These are phyloP conservation scores for Spathaspora girioi DNA, from an alignment of 805 yeast genomes.

Conservation along the genomic window DNA sequence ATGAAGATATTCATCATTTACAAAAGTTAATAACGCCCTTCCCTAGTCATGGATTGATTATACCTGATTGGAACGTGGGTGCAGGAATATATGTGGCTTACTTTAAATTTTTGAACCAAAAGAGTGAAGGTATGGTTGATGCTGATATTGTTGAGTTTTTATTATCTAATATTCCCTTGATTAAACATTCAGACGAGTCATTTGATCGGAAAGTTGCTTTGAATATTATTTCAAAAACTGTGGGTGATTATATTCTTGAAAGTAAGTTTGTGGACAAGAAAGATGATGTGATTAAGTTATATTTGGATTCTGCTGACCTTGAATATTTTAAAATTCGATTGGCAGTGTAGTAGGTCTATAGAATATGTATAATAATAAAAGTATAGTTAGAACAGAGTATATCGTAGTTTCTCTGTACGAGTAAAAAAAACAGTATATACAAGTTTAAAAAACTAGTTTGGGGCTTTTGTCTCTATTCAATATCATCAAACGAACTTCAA, in stretches of 20 bases:
- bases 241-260: conserved; percentile 40
- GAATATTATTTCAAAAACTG: conserved; percentile 48
- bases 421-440: too few species aligned
- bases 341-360: background rate
- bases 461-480: background rate
- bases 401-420: too few species aligned
- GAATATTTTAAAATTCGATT: conserved; percentile 26
- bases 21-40: conserved; percentile 36
- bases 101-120: conserved; percentile 23
- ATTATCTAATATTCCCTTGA: conserved; percentile 42
- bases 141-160: conserved; percentile 31
- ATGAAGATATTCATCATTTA: conserved; percentile 32
- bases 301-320: conserved; percentile 24
- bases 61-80: conserved; percentile 53
- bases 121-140: conserved; percentile 5
- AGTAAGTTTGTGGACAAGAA: conserved; percentile 8
- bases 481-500: background rate
- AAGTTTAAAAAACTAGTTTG: too few species aligned
- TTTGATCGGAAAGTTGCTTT: conserved; percentile 45
- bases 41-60: conserved; percentile 37
- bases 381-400: background rate
- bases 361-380: background rate
- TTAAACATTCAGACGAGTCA: conserved; percentile 19
- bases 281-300: background rate
- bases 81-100: conserved; percentile 57